Conservation (phyloP, 139 green algal species). For the Chlamydomonas eustigma region DNA sequence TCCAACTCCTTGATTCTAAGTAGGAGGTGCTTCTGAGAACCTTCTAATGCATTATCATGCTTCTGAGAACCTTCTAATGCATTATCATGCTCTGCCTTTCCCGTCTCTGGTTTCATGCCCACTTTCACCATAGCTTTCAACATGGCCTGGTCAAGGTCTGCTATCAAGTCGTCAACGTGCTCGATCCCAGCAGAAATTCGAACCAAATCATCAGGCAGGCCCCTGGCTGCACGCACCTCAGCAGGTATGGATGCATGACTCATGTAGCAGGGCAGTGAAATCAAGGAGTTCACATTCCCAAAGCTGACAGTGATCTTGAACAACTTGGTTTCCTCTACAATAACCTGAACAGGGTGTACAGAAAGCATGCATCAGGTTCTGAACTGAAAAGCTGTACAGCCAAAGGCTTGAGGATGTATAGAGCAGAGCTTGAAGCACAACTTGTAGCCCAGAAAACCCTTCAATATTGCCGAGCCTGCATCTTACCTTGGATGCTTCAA, state of each 20-base stretch:
- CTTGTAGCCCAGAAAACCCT: no score
- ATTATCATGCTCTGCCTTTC: no score
- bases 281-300: slow-evolving; percentile 82
- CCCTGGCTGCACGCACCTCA: slow-evolving; percentile 77
- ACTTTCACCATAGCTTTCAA: slow-evolving; percentile 36
- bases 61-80: no score
- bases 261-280: slow-evolving; percentile 98
- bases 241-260: slow-evolving; percentile 85
- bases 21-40: no score
- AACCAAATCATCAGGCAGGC: slow-evolving; percentile 93
- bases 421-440: no score
- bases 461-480: no score
- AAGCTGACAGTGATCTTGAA: slow-evolving; percentile 95
- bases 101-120: neutral
- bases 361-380: neutral
- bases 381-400: no score
- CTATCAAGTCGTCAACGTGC: slow-evolving; percentile 77
- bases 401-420: no score
- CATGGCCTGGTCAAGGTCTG: slow-evolving; percentile 57
- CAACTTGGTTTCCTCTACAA: slow-evolving; percentile 82
- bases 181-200: slow-evolving; percentile 91
- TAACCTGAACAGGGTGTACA: slow-evolving; percentile 19
- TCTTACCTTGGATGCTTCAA: slow-evolving; percentile 54
- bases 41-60: no score
- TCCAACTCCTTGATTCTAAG: no score